Base-by-base conservation (phyloP, 768 basidiomycete genomes). In the Neoboletus subvelutipes region DNA sequence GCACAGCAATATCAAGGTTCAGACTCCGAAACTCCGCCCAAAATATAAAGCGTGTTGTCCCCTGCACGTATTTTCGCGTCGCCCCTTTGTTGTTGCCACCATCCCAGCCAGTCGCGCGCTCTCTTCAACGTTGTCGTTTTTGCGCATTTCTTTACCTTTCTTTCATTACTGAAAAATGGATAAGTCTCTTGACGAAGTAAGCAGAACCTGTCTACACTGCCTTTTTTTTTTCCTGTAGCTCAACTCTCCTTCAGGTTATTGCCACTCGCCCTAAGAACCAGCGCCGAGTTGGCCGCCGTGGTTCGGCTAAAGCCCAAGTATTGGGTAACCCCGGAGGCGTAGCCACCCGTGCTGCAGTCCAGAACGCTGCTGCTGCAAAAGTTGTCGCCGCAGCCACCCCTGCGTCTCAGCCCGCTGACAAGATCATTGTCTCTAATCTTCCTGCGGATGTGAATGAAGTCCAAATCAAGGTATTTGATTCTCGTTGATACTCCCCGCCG, bases 371-470 rank as follows among this genome's bases (percentile, higher is more conserved):
- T 33, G 76, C 75, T 22, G 62, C 75, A 8, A 77, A 78, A 59
- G 68, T 78, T 36, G 77, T 78, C 34, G 67, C 73, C 8, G 64
- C 80, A 12, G 59, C 79, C 24, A 64, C 73, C 20, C 73, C 80
- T 46, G 69, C 78, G 7, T 54, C 71, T 36, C 71, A 70, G 18
- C 56, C 71, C 1, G 80, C 92, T 2, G 87, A 91, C 71, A 98
- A 98, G 78, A 95, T 98, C 63, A 92, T 98, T 65, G 92, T 99
- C 53, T 93, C 91, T 61, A 95, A 95, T 72, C 85, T 99, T 45
- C 96, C 96, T 33, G 69, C 73, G 8, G 96, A 99, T 68, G 96
- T 99, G 52, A 96, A 93, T 63, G 95, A 98, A 71, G 76, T 80
- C 18, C 93, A 97, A 75, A 85, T 99, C 74, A 92, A 90, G 84